Base-by-base conservation (phyloP, 257 asterid genomes). In the Solanum paucissectum region DNA sequence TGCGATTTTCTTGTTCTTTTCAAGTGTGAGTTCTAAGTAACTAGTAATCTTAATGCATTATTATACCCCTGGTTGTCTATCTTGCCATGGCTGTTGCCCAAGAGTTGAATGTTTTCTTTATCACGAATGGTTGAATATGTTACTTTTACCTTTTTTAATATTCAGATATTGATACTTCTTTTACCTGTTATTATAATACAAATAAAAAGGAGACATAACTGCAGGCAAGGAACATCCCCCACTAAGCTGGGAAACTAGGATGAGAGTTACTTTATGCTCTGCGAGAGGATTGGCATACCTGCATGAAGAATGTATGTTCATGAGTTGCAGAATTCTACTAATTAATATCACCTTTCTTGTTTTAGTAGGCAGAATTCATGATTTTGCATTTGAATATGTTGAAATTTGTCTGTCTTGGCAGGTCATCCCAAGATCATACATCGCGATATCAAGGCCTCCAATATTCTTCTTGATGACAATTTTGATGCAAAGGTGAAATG, bases 381-480 rank as follows among this genome's bases (percentile, higher is more conserved):
- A 82, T 82, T 55, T 44, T 20, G 79, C 60, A 83, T 73, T 87
- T 40, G 14, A 32, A 87, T 81, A 46, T 40, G 34, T 77, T 69
- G 58, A 87, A 87, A 71, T 87, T 89, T 27, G 44, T 87, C 66
- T 91, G 76, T 66, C 77, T 79, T 27, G 89, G 89, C 96, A 96
- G 99, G 98, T 91, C 92, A 90, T 71, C 98, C 99, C 88, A 96
- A 92, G 93, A 92, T 96, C 88, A 96, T 95, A 88, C 98, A 96
- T 85, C 95, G 99, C 55, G 98, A 96, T 91, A 94, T 96, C 93
- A 96, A 96, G 92, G 95, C 99, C 44, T 68, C 98, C 81, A 96
- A 95, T 93, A 95, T 96, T 92, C 98, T 95, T 83, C 92, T 95
- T 44, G 99, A 93, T 88, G 90, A 94, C 33, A 91, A 94, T 83